Evolutionary conservation across 2,329 filamentous ascomycete genomes (phyloP).

Genomic region (Pseudogymnoascus sp.): DNA sequence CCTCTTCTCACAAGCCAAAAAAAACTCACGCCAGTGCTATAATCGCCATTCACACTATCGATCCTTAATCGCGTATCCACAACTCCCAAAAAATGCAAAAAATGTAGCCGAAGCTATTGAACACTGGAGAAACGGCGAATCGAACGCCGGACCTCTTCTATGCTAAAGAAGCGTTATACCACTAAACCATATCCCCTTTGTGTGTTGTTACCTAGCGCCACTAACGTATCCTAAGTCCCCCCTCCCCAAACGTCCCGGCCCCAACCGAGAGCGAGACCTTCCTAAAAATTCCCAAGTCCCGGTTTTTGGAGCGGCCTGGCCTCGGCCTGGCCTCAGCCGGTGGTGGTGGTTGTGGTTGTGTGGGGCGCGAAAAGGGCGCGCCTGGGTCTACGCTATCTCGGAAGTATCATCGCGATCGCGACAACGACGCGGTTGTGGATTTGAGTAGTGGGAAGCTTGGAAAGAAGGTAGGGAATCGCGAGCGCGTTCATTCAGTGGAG

Average conservation of each 20-base stretch:
- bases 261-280: background rate
- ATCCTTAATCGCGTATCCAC: background rate
- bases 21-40: background rate
- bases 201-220: background rate
- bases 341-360: background rate
- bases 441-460: background rate
- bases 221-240: background rate
- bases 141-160: constrained; percentile 5
- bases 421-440: background rate
- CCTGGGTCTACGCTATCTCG: background rate
- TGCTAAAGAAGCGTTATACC: constrained; percentile 2
- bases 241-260: background rate
- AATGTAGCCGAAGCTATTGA: background rate
- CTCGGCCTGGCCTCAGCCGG: background rate
- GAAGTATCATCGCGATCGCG: background rate
- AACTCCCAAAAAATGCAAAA: background rate
- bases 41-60: background rate
- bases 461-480: background rate
- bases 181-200: constrained; percentile 1
- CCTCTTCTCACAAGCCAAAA: background rate
- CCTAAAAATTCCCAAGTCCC: background rate
- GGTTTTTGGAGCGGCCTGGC: background rate
- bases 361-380: background rate
- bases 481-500: background rate
- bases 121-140: constrained; percentile 5